Conservation (phyloP, 495 filamentous ascomycete species). For the Choiromyces venosus region DNA sequence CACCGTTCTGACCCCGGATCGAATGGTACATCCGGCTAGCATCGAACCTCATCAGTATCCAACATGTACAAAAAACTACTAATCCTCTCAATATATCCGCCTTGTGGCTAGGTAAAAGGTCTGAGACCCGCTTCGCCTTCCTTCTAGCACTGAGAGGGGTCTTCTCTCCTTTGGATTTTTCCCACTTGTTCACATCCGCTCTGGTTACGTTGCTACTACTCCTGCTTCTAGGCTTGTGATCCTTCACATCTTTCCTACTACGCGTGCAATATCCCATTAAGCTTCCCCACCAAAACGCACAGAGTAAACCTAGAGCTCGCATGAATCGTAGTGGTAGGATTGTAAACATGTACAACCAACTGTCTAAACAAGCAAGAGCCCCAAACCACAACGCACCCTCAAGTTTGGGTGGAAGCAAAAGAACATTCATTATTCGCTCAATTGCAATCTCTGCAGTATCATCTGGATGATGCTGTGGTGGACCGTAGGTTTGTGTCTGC, state of each 20-base stretch:
- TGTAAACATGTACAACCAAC: constrained; percentile 96
- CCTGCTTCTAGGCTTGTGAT: constrained; percentile 34
- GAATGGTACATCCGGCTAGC: constrained; percentile 98
- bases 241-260: constrained; percentile 2
- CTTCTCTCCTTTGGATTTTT: constrained; percentile 29
- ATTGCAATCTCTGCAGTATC: constrained; percentile 96
- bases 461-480: constrained; percentile 64
- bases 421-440: constrained; percentile 84
- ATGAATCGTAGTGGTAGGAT: constrained; percentile 87
- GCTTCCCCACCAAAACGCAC: constrained; percentile 49
- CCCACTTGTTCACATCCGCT: constrained; percentile 9
- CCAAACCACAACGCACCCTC: constrained; percentile 85
- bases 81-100: constrained; percentile 88
- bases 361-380: constrained; percentile 80
- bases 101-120: constrained; percentile 79
- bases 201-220: constrained; percentile 17
- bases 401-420: constrained; percentile 72
- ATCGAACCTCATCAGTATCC: constrained; percentile 83
- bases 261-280: constrained; percentile 19
- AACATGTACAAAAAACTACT: constrained; percentile 76
- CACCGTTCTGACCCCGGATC: constrained; percentile 89
- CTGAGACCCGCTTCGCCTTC: constrained; percentile 76
- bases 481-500: constrained; percentile 15
- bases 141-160: constrained; percentile 48
- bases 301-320: constrained; percentile 69